Evolutionary conservation across 106 monocot species (phyloP), one percentile per base, ranked within the genome.

Genomic region (Dioscorea alata): DNA sequence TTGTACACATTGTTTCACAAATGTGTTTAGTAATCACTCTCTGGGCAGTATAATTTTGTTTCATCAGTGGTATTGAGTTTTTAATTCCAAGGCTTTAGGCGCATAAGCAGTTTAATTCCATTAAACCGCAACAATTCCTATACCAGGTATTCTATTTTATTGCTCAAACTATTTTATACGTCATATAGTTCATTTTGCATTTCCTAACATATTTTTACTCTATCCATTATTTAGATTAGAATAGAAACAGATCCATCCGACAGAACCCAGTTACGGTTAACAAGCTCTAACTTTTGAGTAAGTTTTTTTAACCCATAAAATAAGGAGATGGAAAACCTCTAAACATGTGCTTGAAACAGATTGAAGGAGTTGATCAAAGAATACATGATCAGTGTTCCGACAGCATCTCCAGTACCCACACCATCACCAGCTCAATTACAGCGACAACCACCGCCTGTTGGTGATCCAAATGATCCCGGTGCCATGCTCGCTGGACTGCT

Each of bases 351-450:
- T 48, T 8, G 33, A 59, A 28, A 68, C 65, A 99, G 97, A 84
- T 85, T 99, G 76, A 99, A 99, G 73, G 97, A 99, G 77, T 77
- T 87, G 23, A 76, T 99, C 66, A 99, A 99, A 74, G 97, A 99
- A 72, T 76, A 99, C 74, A 33, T 99, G 68, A 65, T 99, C 66
- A 71, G 65, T 66, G 85, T 99, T 25, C 97, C 97, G 12, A 63
- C 23, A 70, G 49, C 60, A 35, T 18, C 73, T 15, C 70, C 75
- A 7, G 66, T 69, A 33, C 60, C 79, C 25, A 65, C 81, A 23
- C 56, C 60, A 25, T 48, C 63, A 12, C 15, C 61, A 7, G 63
- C 66, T 61, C 78, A 80, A 52, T 20, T 65, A 70, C 91, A 90
- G 34, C 86, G 77, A 34, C 82, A 85, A 56, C 72, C 84, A 25